Evolutionary conservation across 192 early-diverging fungal species (phyloP).

Genomic region (Gryganskiella cystojenkinii): DNA sequence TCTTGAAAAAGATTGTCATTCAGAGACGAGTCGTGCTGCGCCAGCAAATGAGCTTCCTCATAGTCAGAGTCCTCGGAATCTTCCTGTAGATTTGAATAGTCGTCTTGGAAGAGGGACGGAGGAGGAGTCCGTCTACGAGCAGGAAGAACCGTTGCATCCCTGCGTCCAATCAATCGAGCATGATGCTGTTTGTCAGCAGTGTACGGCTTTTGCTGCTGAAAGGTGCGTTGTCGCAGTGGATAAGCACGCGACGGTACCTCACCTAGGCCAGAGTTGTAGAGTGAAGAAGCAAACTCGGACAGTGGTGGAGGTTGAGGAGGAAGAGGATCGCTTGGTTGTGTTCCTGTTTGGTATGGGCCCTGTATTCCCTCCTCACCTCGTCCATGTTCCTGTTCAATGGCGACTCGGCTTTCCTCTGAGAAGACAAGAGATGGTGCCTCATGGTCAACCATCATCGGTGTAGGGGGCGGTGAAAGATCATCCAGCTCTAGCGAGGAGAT

Average conservation of each 20-base stretch:
- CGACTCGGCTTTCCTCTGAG: too few species aligned
- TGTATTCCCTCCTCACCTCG: too few species aligned
- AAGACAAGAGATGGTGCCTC: too few species aligned
- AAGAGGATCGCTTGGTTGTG: not conserved
- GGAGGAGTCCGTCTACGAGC: not conserved
- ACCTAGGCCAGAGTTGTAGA: not conserved
- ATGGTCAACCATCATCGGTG: not conserved
- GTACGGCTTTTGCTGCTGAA: slow-evolving; percentile 3
- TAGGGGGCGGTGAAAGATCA: too few species aligned
- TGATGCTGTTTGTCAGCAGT: slow-evolving; percentile 6
- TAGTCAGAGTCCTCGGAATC: slow-evolving; percentile 4
- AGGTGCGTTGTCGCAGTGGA: not conserved
- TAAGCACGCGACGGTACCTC: not conserved
- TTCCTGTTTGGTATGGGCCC: not conserved
- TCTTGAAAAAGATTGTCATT: too few species aligned
- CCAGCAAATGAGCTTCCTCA: slow-evolving; percentile 6
- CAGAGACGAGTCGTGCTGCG: too few species aligned
- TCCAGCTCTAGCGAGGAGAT: too few species aligned
- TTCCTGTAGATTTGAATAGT: not conserved
- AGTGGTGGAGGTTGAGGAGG: not conserved
- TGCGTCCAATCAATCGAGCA: not conserved
- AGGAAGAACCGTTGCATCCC: not conserved
- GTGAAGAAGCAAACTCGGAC: too few species aligned
- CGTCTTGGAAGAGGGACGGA: not conserved
- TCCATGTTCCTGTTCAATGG: too few species aligned